Conservation (phyloP, 441 rosid species). For the Mallotus repandus region DNA sequence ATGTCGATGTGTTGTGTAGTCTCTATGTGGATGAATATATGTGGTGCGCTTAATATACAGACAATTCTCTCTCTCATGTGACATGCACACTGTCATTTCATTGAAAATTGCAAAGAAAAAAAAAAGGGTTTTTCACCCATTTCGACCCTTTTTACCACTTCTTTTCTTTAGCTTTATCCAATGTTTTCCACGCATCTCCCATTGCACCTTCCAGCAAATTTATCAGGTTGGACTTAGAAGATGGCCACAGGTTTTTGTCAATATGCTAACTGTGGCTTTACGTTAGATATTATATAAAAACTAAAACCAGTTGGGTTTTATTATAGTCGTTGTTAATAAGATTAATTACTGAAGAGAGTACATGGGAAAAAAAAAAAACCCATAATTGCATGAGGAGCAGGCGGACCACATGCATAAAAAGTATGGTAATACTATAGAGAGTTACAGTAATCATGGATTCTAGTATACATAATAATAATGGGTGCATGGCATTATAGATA, state of each 20-base stretch:
- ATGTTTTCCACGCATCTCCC: neutral
- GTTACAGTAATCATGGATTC: slow-evolving; percentile 29
- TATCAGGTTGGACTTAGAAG: too few species aligned
- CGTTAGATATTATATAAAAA: too few species aligned
- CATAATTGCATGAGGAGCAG: slow-evolving; percentile 30
- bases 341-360: slow-evolving; percentile 7
- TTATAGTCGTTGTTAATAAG: too few species aligned
- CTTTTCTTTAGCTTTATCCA: slow-evolving; percentile 22
- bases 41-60: neutral
- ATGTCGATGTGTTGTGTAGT: too few species aligned
- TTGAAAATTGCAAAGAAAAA: slow-evolving; percentile 15
- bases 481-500: slow-evolving; percentile 10
- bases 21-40: too few species aligned
- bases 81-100: slow-evolving; percentile 17
- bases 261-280: too few species aligned
- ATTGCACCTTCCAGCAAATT: too few species aligned
- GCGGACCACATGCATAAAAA: slow-evolving; percentile 44
- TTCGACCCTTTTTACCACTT: slow-evolving; percentile 32
- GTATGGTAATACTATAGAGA: slow-evolving; percentile 14
- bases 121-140: neutral
- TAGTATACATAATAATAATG: neutral
- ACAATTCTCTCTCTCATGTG: slow-evolving; percentile 19
- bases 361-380: slow-evolving; percentile 16
- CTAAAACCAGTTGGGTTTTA: too few species aligned
- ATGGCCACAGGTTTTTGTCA: too few species aligned